A percentile compares a stretch with the other conserved stretches of the same genome.
phyloP scores from a whole-genome alignment of 2,329 filamentous ascomycete genomes.

The Sporothrix mexicana region DNA sequence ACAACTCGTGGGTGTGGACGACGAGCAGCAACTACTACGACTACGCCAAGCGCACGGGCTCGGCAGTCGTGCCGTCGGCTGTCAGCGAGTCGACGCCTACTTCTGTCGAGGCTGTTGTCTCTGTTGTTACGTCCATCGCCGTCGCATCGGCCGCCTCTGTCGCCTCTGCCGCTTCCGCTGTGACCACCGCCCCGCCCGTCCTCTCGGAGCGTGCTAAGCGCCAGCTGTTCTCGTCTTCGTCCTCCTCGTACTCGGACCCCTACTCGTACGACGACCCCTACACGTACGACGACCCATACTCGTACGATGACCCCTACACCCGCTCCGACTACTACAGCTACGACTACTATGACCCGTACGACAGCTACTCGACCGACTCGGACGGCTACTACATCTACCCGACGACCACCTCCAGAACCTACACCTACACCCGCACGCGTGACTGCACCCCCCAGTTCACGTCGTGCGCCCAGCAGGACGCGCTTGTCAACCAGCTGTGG shows the following conservation, averaged over 20 bases:
- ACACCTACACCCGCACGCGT: constrained; percentile 11
- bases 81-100: neutral
- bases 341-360: neutral
- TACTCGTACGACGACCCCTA: constrained; percentile 18
- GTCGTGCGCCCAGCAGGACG: constrained; percentile 37
- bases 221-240: neutral
- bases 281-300: constrained; percentile 14
- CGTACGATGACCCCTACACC: constrained; percentile 15
- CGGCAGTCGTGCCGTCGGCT: neutral
- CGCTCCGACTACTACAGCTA: neutral
- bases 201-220: constrained; percentile 2
- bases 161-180: constrained; percentile 3
- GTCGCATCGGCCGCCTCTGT: neutral
- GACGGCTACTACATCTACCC: constrained; percentile 1
- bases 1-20: constrained; percentile 36
- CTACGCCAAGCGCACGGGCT: constrained; percentile 6
- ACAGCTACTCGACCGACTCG: constrained; percentile 4
- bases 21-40: constrained; percentile 6
- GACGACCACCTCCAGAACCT: neutral
- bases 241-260: constrained; percentile 8
- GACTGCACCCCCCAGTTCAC: constrained; percentile 26
- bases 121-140: neutral
- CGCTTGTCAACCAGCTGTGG: constrained; percentile 33
- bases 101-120: neutral
- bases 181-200: constrained; percentile 17